Evolutionary conservation across 148 eudicot species (phyloP).

Genomic region (Silene uniflora): DNA sequence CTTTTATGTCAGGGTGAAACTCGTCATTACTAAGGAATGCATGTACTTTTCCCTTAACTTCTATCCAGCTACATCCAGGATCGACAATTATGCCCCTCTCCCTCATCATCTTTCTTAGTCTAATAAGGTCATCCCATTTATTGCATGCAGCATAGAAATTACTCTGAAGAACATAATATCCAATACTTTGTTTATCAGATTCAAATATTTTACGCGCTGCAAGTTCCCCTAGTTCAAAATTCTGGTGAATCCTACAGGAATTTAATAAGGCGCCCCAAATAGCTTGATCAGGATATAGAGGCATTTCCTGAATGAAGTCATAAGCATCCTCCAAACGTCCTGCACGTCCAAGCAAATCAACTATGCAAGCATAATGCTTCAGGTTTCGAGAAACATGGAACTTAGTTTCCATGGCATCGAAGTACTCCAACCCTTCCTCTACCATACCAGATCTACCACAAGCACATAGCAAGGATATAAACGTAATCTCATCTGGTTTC

Average conservation of each 20-base stretch:
- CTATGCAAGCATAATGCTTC: slow-evolving; percentile 86
- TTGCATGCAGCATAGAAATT: slow-evolving; percentile 67
- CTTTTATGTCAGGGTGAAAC: slow-evolving; percentile 69
- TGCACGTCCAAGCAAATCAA: slow-evolving; percentile 95
- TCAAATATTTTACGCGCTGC: slow-evolving; percentile 58
- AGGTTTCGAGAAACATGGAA: slow-evolving; percentile 56
- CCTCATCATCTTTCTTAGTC: slow-evolving; percentile 58
- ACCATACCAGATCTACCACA: slow-evolving; percentile 88
- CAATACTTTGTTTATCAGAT: slow-evolving; percentile 49
- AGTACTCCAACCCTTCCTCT: slow-evolving; percentile 63
- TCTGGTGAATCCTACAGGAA: slow-evolving; percentile 69
- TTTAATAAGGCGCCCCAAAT: slow-evolving; percentile 93
- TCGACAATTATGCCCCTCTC: slow-evolving; percentile 69
- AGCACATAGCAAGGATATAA: slow-evolving; percentile 65
- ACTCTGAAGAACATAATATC: slow-evolving; percentile 70
- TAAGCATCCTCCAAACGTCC: slow-evolving; percentile 62
- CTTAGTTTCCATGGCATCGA: slow-evolving; percentile 45
- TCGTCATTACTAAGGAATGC: slow-evolving; percentile 87
- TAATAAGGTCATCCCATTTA: slow-evolving; percentile 75
- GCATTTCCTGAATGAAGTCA: slow-evolving; percentile 60
- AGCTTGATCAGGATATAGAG: slow-evolving; percentile 67
- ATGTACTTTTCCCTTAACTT: slow-evolving; percentile 83
- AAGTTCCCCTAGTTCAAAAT: slow-evolving; percentile 62
- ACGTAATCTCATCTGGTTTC: slow-evolving; percentile 67
- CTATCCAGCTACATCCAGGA: slow-evolving; percentile 96